These are phyloP conservation scores for Oryza glumipatula DNA, from an alignment of 176 grass and related monocot genomes.

Conservation along the genomic window DNA sequence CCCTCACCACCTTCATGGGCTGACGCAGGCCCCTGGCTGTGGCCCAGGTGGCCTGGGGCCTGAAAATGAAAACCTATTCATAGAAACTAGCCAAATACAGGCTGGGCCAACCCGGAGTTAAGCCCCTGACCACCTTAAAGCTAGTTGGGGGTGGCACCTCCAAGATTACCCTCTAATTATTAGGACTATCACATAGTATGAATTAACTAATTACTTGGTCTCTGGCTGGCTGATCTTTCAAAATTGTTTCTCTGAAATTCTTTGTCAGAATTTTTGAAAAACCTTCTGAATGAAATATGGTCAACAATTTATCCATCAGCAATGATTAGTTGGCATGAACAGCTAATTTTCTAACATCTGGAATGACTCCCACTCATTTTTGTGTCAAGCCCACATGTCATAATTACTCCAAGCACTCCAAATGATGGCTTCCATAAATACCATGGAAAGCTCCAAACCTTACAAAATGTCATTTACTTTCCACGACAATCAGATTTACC, in stretches of 20 bases:
- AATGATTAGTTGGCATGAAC: not conserved
- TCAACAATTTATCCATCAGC: not conserved
- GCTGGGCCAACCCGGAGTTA: not conserved
- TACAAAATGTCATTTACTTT: not conserved
- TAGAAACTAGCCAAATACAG: not conserved
- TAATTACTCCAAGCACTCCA: not conserved
- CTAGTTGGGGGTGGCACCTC: not conserved
- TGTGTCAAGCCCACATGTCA: not conserved
- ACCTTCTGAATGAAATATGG: not conserved
- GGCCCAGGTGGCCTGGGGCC: not conserved
- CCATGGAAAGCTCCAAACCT: not conserved
- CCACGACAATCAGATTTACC: not conserved
- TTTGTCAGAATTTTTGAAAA: not conserved
- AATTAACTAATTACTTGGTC: not conserved
- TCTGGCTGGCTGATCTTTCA: slow-evolving; percentile 5
- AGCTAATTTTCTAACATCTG: not conserved
- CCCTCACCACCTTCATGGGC: not conserved
- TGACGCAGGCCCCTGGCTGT: not conserved
- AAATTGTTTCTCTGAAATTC: not conserved
- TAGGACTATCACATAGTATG: not conserved
- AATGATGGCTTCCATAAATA: not conserved
- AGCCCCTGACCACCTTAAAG: not conserved
- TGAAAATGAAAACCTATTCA: not conserved
- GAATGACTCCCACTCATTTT: not conserved
- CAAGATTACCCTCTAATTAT: not conserved